Evolutionary conservation across 2,329 filamentous ascomycete genomes (phyloP).

Genomic region (Paraphaeosphaeria minitans): DNA sequence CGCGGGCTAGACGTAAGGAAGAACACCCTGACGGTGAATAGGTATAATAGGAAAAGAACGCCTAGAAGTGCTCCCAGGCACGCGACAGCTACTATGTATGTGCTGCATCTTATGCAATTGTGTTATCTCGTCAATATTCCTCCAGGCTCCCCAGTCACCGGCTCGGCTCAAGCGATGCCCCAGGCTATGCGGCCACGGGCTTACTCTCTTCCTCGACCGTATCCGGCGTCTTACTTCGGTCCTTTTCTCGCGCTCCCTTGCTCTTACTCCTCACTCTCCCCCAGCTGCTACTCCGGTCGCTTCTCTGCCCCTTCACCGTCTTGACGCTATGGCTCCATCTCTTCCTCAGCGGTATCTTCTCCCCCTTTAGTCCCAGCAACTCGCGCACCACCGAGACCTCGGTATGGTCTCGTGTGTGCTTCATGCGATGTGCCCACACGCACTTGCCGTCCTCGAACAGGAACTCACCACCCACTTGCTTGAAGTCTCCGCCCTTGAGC

Average conservation of each 20-base stretch:
- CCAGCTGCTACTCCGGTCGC: conserved; percentile 35
- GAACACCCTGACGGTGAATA: conserved; percentile 9
- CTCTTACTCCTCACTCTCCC: conserved; percentile 33
- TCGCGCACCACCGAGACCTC: conserved; percentile 71
- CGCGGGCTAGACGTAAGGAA: conserved; percentile 1
- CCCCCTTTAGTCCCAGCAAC: conserved; percentile 58
- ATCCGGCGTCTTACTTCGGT: conserved; percentile 27
- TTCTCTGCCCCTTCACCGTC: conserved; percentile 22
- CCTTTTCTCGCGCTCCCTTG: conserved; percentile 26
- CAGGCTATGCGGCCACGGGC: conserved; percentile 10
- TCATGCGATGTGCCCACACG: conserved; percentile 84
- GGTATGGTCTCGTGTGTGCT: conserved; percentile 75
- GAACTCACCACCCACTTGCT: conserved; percentile 78
- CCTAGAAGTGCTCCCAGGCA: conserved; percentile 4
- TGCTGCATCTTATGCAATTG: not conserved
- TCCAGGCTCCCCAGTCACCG: not conserved
- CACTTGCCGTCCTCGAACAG: conserved; percentile 74
- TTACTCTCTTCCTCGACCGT: conserved; percentile 26
- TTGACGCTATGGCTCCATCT: conserved; percentile 43
- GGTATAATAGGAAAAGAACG: conserved; percentile 9
- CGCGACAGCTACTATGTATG: not conserved
- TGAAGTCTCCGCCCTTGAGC: conserved; percentile 67
- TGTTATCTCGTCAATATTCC: not conserved
- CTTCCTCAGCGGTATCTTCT: conserved; percentile 34
- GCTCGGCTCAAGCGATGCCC: not conserved